phyloP scores from a whole-genome alignment of 2,329 filamentous ascomycete genomes.

The Fusarium poae region DNA sequence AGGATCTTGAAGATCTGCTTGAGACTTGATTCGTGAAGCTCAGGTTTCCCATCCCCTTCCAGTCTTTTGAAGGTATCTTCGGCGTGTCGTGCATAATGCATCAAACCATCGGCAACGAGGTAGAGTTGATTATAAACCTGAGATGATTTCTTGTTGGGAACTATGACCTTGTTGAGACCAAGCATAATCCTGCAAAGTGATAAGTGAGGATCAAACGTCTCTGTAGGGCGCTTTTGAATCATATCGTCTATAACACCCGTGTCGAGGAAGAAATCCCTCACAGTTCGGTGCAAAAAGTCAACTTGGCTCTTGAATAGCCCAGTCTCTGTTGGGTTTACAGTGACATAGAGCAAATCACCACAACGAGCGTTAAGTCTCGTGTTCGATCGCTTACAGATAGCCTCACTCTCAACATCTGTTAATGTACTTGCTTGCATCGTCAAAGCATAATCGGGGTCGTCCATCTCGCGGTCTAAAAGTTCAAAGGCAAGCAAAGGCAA shows the following conservation, averaged over 20 bases:
- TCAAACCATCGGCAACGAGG: neutral
- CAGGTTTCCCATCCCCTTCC: neutral
- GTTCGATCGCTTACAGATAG: neutral
- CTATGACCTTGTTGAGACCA: neutral
- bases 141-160: neutral
- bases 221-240: neutral
- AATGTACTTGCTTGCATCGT: neutral
- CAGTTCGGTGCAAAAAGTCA: neutral
- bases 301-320: neutral
- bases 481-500: neutral
- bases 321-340: neutral
- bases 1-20: neutral
- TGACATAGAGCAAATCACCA: neutral
- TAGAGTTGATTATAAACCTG: neutral
- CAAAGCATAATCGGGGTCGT: neutral
- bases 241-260: neutral
- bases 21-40: neutral
- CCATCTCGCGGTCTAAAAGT: neutral
- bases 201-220: neutral
- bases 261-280: slow-evolving; percentile 1
- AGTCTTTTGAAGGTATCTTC: neutral
- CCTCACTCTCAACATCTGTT: neutral
- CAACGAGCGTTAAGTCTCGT: neutral
- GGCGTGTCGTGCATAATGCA: neutral
- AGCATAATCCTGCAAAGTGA: slow-evolving; percentile 1